phyloP scores from a whole-genome alignment of 176 grass and related monocot species.

The Cocos nucifera region DNA sequence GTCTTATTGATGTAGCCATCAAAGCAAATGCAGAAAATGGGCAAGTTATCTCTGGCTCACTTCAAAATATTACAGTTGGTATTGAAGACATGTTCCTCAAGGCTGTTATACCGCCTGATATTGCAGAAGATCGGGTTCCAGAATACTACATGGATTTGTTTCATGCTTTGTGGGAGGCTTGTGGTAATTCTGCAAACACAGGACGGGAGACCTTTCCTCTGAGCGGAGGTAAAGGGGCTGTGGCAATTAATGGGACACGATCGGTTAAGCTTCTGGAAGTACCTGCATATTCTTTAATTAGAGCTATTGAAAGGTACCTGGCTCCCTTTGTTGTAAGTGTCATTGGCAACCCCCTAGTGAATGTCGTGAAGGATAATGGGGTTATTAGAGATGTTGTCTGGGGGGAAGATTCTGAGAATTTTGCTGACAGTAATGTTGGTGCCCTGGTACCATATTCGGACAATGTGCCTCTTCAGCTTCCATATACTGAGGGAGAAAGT shows the following conservation, averaged over 20 bases:
- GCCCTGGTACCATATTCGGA: slow-evolving; percentile 67
- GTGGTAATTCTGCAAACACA: slow-evolving; percentile 55
- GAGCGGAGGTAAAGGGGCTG: slow-evolving; percentile 59
- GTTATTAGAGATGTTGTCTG: slow-evolving; percentile 61
- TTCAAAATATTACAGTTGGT: slow-evolving; percentile 61
- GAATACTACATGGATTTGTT: slow-evolving; percentile 64
- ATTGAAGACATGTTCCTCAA: slow-evolving; percentile 95
- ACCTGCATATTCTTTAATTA: slow-evolving; percentile 53
- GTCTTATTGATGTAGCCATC: slow-evolving; percentile 61
- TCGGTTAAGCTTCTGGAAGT: slow-evolving; percentile 95
- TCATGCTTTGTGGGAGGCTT: slow-evolving; percentile 81
- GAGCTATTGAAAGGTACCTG: slow-evolving; percentile 64
- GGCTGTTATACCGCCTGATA: slow-evolving; percentile 41
- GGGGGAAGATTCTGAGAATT: slow-evolving; percentile 34
- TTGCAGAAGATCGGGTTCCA: slow-evolving; percentile 20
- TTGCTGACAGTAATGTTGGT: slow-evolving; percentile 28
- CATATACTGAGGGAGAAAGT: slow-evolving; percentile 22
- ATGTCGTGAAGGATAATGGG: slow-evolving; percentile 47
- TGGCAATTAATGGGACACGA: slow-evolving; percentile 55
- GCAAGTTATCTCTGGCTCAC: slow-evolving; percentile 56
- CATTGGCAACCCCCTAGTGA: slow-evolving; percentile 47
- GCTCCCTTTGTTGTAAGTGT: slow-evolving; percentile 65
- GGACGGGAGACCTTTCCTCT: slow-evolving; percentile 75
- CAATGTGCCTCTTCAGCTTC: slow-evolving; percentile 42
- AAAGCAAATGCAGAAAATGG: slow-evolving; percentile 69